Evolutionary conservation across 1,139 yeast species (phyloP), one percentile per base, ranked within the genome.

Genomic region (Zygosaccharomyces sapae): DNA sequence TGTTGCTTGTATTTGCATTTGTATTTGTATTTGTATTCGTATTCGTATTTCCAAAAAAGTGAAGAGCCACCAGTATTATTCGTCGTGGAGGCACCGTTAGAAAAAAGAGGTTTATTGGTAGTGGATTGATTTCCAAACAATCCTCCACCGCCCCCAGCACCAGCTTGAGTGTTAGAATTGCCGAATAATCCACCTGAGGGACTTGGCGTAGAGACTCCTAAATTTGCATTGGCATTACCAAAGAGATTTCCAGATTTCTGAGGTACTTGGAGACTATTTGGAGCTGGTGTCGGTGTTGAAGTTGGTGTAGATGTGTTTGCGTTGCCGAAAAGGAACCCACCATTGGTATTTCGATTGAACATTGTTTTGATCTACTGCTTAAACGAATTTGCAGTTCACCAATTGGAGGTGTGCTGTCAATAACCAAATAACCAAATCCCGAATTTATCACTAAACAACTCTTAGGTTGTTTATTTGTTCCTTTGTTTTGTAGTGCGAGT

Each of bases 271-370:
- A 57, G 50, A 31, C 52, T 50, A 38, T 52, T 57, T 20, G 55
- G 48, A 6, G 61, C 42, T 9, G 58, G 59, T 3, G 58, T 55
- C 4, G 67, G 65, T 5, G 66, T 63, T 4, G 67, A 61, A 8
- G 66, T 61, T 10, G 68, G 63, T 3, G 67, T 62, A 2, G 67
- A 61, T 3, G 67, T 54, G 40, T 53, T 59, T n/a, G 46, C 48
- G 41, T 52, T 53, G 5, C 65, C 62, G 41, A 62, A 60, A 22
- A 55, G 49, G 25, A 62, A 58, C 24, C 55, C 54, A 30, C 57
- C 55, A 30, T 53, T 56, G 33, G 49, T 43, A 33, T 51, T 55
- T 36, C 60, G 50, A 24, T 56, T 55, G 46, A 63, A 61, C 67
- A 62, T 63, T 29, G 16, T 40, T 43, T 18, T 16, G 10, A 5